Evolutionary conservation across 2,329 filamentous ascomycete species (phyloP).

Genomic region (Ophiostoma montium): DNA sequence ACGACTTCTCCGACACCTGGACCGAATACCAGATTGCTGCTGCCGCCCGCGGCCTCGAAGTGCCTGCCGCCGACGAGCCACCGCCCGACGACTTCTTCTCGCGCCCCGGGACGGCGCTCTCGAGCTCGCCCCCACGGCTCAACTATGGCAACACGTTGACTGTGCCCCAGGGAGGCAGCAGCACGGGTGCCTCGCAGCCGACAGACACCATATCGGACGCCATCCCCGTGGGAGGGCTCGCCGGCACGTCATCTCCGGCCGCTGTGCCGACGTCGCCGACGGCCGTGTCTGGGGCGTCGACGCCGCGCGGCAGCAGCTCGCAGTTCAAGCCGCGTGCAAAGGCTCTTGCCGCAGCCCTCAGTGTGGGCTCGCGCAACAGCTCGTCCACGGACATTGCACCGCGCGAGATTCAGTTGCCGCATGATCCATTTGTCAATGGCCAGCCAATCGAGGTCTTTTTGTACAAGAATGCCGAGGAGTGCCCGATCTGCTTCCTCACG

Average conservation of each 20-base stretch:
- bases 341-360: conserved; percentile 71
- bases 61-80: conserved; percentile 73
- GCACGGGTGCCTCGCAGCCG: background rate
- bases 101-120: conserved; percentile 18
- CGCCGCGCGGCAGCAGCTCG: conserved; percentile 32
- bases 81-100: conserved; percentile 52
- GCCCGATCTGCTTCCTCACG: conserved; percentile 91
- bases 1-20: conserved; percentile 82
- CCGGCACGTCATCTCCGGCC: conserved; percentile 60
- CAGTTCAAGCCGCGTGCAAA: conserved; percentile 67
- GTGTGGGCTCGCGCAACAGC: conserved; percentile 48
- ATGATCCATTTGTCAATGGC: conserved; percentile 85
- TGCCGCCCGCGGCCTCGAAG: conserved; percentile 66
- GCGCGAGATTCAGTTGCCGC: conserved; percentile 64
- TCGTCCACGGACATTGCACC: conserved; percentile 51
- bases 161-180: conserved; percentile 36
- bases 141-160: conserved; percentile 35
- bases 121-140: conserved; percentile 18
- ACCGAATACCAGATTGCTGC: conserved; percentile 91
- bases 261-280: conserved; percentile 35
- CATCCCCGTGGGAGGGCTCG: conserved; percentile 29
- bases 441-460: conserved; percentile 83
- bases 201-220: background rate
- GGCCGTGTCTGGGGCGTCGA: conserved; percentile 39
- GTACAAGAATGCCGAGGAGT: conserved; percentile 83